Percentiles rank a stretch among this genome's conserved stretches.
phyloP scores from a whole-genome alignment of 2,329 filamentous ascomycete genomes.

The Arthrobotrys iridis region DNA sequence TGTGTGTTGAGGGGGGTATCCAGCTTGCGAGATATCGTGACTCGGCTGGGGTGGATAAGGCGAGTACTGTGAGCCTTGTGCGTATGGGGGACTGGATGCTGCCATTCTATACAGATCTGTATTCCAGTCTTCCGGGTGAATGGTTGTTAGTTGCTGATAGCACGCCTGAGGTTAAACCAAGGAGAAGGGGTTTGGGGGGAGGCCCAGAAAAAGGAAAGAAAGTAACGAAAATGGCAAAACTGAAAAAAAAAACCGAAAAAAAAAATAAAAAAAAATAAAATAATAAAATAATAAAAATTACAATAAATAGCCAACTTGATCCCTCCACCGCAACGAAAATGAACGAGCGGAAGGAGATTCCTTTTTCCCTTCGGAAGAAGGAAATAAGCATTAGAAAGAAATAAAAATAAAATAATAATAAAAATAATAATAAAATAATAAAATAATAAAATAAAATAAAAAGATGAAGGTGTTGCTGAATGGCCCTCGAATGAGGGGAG shows the following conservation, averaged over 20 bases:
- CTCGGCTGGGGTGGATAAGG: constrained; percentile 50
- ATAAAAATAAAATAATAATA: constrained; percentile 47
- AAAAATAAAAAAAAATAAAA: constrained; percentile 45
- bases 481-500: too few species aligned
- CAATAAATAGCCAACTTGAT: too few species aligned
- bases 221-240: constrained; percentile 34
- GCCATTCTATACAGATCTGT: constrained; percentile 51
- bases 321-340: too few species aligned
- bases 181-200: constrained; percentile 40
- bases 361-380: too few species aligned
- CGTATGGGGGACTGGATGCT: constrained; percentile 53
- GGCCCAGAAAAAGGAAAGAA: constrained; percentile 53
- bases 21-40: constrained; percentile 53
- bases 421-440: constrained; percentile 26
- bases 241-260: constrained; percentile 26
- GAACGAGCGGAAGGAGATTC: too few species aligned
- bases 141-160: constrained; percentile 37
- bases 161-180: constrained; percentile 23
- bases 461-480: too few species aligned
- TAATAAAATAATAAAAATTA: constrained; percentile 3
- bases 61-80: constrained; percentile 52
- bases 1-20: constrained; percentile 45
- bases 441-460: constrained; percentile 26
- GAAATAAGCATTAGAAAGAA: constrained; percentile 23
- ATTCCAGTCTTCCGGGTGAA: constrained; percentile 32